Base-by-base conservation (phyloP, 129 eudicot genomes). In the Artemisia annua region DNA sequence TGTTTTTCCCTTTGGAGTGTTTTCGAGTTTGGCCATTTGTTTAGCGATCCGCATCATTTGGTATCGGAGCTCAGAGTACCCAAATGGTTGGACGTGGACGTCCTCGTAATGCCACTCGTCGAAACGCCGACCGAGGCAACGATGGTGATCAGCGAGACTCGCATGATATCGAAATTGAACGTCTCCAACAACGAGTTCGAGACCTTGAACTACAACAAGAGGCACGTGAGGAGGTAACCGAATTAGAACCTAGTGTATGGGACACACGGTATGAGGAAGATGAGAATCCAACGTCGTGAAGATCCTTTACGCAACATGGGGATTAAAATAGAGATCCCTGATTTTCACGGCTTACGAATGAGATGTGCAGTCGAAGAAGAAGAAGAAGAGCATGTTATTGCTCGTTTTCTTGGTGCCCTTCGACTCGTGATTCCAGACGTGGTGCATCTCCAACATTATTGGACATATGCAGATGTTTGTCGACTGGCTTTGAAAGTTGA, bases 161-260 rank as follows among this genome's bases (percentile, higher is more conserved):
- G n/a, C 46, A 20, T 28, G 66, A 61, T 13, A 11, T 61, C 5
- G 66, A 61, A 15, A 61, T 28, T 13, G 66, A 61, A 28, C 46
- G 62, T 3, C 46, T 68, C 7, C 61, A 68, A n/a, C 73, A 69
- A 53, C 48, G 73, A 5, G 32, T 69, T 14, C 28, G 73, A 30
- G 73, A 69, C 12, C 9, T 68, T 13, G 61, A 68, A 30, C 3
- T 69, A 12, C 61, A 52, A 6, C 62, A 24, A 7, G 73, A 50
- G 7, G 48, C 0, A 1, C 73, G n/a, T 48, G 7, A 51, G 0
- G 51, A 69, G 73, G 49, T 52, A 53, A 69, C 63, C 30, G 32
- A 69, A 26, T 26, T 3, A 26, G 28, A 26, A 26, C 28, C 4
- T 26, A 3, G 28, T 26, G 28, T 26, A 13, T 50, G 48, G 58